These are phyloP conservation scores for Diaporthe vaccinii DNA, from an alignment of 2,329 filamentous ascomycete genomes.

Conservation along the genomic window DNA sequence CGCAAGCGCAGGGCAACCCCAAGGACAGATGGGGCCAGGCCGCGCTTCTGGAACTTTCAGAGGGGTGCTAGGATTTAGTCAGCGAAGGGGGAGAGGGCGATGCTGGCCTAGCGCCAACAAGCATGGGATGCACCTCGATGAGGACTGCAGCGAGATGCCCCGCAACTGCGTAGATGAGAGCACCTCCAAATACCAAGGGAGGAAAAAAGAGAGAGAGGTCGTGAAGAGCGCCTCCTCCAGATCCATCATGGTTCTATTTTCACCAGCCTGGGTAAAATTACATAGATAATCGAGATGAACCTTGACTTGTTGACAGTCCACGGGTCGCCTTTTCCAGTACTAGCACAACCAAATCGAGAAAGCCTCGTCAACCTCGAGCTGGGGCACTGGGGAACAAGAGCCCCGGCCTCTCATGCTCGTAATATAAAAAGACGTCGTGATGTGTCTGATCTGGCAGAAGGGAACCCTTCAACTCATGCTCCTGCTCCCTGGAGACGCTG, in stretches of 20 bases:
- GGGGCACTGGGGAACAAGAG: neutral
- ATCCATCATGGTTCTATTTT: neutral
- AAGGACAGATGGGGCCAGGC: neutral
- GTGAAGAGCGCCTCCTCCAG: neutral
- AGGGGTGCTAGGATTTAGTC: conserved; percentile 34
- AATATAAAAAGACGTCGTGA: conserved; percentile 1
- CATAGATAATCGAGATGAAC: conserved; percentile 12
- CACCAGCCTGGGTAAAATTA: neutral
- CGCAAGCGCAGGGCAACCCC: neutral
- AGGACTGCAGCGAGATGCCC: neutral
- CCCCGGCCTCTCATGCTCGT: neutral
- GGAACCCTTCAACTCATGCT: neutral
- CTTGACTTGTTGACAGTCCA: conserved; percentile 12
- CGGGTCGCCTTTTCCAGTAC: neutral
- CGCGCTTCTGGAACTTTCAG: conserved; percentile 46
- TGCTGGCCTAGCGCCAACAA: neutral
- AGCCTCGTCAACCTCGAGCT: neutral
- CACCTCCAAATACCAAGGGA: neutral
- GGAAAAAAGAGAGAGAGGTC: neutral
- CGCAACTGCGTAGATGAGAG: neutral
- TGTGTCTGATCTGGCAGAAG: neutral
- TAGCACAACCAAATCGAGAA: neutral
- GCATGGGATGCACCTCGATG: too few relatives aligned
- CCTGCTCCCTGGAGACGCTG: neutral
- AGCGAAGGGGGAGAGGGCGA: neutral